Base-by-base conservation (phyloP, 169 alveolate genomes). In the Babesia sp. region DNA sequence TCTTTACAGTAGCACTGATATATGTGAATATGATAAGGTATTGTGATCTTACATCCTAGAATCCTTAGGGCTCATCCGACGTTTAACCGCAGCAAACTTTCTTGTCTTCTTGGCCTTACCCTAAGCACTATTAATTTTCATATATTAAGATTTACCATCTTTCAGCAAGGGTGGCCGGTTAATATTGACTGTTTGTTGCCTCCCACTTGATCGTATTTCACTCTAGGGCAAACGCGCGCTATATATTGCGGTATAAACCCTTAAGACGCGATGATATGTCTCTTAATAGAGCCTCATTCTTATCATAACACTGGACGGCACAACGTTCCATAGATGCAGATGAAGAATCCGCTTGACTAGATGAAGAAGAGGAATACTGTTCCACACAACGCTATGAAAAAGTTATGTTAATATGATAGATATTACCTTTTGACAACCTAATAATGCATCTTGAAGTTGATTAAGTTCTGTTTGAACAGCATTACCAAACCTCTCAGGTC, bases 41-140 rank as follows among this genome's bases (percentile, higher is more conserved):
- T 45, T 46, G 89, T 66, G n/a, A 53, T 67, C 61, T 6, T 39
- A 79, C 87, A 79, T 68, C 42, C 77, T 58, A 51, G 90, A 86
- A 80, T 95, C 98, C 58, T 95, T 94, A 39, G 95, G 95, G 54
- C 87, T 87, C 66, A 96, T 78, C 55, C 93, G 90, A 31, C 97
- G 58, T 75, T 95, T 93, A 20, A 93, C 95, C 73, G 93, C 87
- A 29, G 97, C 97, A 80, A 95, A 96, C 91, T 96, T 95, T 57
- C 95, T 86, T 16, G 97, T 85, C 93, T 92, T 94, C 77, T 92
- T 93, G 54, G 93, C 83, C 60, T 71, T 81, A 3, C 85, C 74
- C 89, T 71, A 56, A 14, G 63, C 24, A 6, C 84, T 87, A 8
- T 91, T 89, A 20, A 26, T 93, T 84, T 85, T 76, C 55, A 64